Evolutionary conservation across 495 filamentous ascomycete species (phyloP), one percentile per base, ranked within the genome.

Genomic region (Talaromyces wortmannii): DNA sequence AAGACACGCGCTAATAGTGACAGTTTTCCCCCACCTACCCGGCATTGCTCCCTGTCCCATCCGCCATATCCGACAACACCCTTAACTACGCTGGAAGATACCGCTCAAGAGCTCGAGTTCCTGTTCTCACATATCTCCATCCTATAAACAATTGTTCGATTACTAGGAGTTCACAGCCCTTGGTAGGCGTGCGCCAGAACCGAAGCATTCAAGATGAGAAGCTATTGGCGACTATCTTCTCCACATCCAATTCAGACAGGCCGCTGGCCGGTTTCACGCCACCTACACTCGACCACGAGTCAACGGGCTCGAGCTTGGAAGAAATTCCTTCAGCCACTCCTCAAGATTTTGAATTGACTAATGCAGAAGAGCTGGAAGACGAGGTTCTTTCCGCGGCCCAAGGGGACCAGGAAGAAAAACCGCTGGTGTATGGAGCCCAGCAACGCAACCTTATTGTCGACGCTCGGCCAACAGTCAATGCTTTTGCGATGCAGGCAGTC

Each of bases 131-230:
- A 31, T 99, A 99, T 65, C 81, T 96, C 10, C 94, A 99, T 68
- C 91, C 94, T 2, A 78, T 97, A 55, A 99, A 97, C 69, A 95
- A 95, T 66, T 97, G 94, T 67, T 91, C 91, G 29, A 97, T 99
- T 58, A 96, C 92, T 4, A 78, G 94, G 58, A 95, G 92, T 64
- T 94, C 95, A 4, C 94, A 99, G 69, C 94, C 94, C 2, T 71
- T 95, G 55, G 88, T 92, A 15, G 94, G 94, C 17, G 82, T 97
- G 12, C 81, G 89, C 52, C 84, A 89, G 50, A 92, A 95, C 60
- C 83, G 94, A 47, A 97, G 89, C 67, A 89, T 95, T 48, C 94
- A 99, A 63, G 94, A 99, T 66, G 94, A 99, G 66, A 90, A 90
- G 64, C 81, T 99, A 4, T 83, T 99, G 40, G 84, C 89, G 7